Evolutionary conservation across 805 yeast species (phyloP), one percentile per base, ranked within the genome.

Genomic region (Barnettozyma wickerhamii): DNA sequence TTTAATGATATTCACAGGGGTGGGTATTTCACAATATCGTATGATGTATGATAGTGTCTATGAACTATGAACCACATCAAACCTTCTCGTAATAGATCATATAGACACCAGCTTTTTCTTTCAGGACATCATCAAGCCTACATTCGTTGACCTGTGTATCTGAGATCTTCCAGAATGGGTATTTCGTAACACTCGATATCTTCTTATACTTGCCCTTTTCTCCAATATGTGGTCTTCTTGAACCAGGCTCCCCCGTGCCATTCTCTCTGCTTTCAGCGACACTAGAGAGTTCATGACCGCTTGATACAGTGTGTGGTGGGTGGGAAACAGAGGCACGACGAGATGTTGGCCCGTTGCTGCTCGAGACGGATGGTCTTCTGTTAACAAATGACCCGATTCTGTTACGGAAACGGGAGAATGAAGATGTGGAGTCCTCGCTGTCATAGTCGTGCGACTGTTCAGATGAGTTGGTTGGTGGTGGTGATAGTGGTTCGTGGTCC

Each of bases 131-230:
- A 0, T 65, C 61, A 3, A 65, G 56, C 10, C 75, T 68, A 7
- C 73, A 79, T 56, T 89, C 96, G 29, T 76, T 63, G 4, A 85
- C 77, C 23, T 65, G 68, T 2, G 84, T 69, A 62, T 93, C 98
- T 46, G 95, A 86, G 26, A 90, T 77, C 47, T 85, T 72, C 98
- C 98, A 91, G 53, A 70, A 84, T 15, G 91, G 89, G 33, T 72
- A 63, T 42, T 76, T 77, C 4, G 69, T 55, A 14, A 75, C 66
- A 14, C 81, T 71, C 4, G 79, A 74, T 10, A 83, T 63, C 51
- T 74, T 79, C 53, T 74, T 79, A 60, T 70, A 59, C 14, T 38
- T 36, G 14, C 34, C 30, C 14, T 14, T 28, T 13, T n/a, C 30
- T 9, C 14, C 9, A 28, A 9, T 7, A n/a, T 13, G 18, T n/a